Evolutionary conservation across 495 filamentous ascomycete genomes (phyloP).

Genomic region (Neurospora africana): DNA sequence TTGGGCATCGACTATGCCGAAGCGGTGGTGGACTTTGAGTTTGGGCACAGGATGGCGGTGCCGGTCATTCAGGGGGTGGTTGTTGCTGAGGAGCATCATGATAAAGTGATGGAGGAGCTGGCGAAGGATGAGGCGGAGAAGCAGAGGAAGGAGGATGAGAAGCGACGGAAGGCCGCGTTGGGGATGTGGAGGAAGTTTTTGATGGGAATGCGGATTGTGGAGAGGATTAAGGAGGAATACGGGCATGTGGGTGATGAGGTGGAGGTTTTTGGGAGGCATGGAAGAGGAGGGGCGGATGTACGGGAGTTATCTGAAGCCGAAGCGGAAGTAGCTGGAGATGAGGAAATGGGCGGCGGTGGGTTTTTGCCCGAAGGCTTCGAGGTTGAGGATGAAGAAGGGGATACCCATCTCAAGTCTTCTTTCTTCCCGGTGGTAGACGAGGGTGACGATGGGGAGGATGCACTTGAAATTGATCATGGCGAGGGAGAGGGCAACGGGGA

Average conservation of each 20-base stretch:
- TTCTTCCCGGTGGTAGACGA: slow-evolving; percentile 31
- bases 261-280: slow-evolving; percentile 28
- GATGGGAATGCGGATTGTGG: slow-evolving; percentile 70
- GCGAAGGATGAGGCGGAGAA: slow-evolving; percentile 70
- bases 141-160: slow-evolving; percentile 67
- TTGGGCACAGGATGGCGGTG: slow-evolving; percentile 83
- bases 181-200: slow-evolving; percentile 78
- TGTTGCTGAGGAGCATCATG: slow-evolving; percentile 67
- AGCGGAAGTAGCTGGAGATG: slow-evolving; percentile 10
- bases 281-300: slow-evolving; percentile 10
- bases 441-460: slow-evolving; percentile 23
- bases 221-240: slow-evolving; percentile 72
- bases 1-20: slow-evolving; percentile 86
- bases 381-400: slow-evolving; percentile 21
- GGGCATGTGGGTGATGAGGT: slow-evolving; percentile 39
- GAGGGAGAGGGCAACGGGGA: background rate
- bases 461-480: slow-evolving; percentile 23
- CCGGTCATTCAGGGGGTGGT: slow-evolving; percentile 88
- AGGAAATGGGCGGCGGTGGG: slow-evolving; percentile 45
- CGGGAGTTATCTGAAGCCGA: slow-evolving; percentile 12
- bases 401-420: slow-evolving; percentile 23
- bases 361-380: slow-evolving; percentile 45
- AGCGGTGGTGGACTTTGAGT: slow-evolving; percentile 94
- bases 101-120: slow-evolving; percentile 69
- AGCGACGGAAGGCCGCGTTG: slow-evolving; percentile 63